Evolutionary conservation across 345 rosid species (phyloP).

Genomic region (Syzygium oleosum): DNA sequence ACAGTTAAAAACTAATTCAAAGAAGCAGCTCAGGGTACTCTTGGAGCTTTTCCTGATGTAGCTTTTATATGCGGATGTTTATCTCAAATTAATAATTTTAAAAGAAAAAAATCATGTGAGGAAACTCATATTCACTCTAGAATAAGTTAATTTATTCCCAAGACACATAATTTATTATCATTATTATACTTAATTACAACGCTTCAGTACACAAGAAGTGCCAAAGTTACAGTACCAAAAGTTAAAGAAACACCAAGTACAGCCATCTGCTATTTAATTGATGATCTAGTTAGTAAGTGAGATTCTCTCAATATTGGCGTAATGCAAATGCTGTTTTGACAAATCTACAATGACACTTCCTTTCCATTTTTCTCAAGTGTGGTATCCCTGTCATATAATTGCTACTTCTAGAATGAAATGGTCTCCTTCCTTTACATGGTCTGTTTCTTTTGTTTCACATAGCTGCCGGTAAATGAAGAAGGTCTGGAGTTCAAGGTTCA

Average conservation of each 20-base stretch:
- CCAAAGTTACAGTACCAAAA: not conserved
- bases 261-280: not conserved
- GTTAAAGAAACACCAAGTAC: not conserved
- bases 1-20: not conserved
- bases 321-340: not conserved
- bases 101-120: not conserved
- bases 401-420: not conserved
- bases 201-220: not conserved
- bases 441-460: not conserved
- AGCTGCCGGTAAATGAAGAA: conserved; percentile 3
- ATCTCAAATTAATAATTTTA: not conserved
- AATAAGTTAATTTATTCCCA: not conserved
- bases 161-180: not conserved
- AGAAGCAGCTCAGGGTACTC: not conserved
- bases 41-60: not conserved
- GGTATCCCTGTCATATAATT: not conserved
- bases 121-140: not conserved
- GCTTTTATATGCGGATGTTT: not conserved
- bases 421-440: not conserved
- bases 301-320: not conserved
- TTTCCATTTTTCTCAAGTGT: not conserved
- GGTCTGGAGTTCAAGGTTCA: conserved; percentile 76
- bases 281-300: not conserved
- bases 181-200: not conserved
- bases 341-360: not conserved